phyloP scores from a whole-genome alignment of 2,329 filamentous ascomycete genomes.

The Colletotrichum orbiculare region DNA sequence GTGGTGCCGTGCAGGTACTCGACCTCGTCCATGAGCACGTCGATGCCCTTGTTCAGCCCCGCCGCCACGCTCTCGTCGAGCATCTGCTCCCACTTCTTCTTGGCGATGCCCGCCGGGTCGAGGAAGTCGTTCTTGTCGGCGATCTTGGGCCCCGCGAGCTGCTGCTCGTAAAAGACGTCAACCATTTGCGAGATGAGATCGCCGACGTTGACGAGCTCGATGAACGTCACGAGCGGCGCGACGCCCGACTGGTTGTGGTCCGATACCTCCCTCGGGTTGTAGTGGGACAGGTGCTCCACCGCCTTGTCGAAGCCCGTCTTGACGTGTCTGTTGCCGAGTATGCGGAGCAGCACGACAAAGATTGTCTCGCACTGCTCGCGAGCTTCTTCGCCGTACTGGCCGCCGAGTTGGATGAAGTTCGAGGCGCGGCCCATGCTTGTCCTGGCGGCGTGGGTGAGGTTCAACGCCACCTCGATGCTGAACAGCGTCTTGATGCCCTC shows the following conservation, averaged over 20 bases:
- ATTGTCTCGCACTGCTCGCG: slow-evolving; percentile 90
- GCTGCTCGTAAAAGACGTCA: slow-evolving; percentile 97
- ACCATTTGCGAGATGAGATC: slow-evolving; percentile 99
- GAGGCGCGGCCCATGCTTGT: slow-evolving; percentile 86
- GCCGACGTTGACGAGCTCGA: slow-evolving; percentile 97
- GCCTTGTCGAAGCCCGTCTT: slow-evolving; percentile 95
- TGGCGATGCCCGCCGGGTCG: slow-evolving; percentile 89
- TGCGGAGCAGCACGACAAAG: slow-evolving; percentile 85
- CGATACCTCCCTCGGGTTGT: slow-evolving; percentile 86
- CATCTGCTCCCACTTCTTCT: slow-evolving; percentile 99
- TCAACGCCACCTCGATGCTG: slow-evolving; percentile 93
- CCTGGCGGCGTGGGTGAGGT: slow-evolving; percentile 89
- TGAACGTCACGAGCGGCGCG: slow-evolving; percentile 91
- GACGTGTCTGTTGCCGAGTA: slow-evolving; percentile 87
- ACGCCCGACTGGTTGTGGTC: slow-evolving; percentile 79
- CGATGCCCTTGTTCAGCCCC: slow-evolving; percentile 96
- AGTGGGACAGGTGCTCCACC: slow-evolving; percentile 88
- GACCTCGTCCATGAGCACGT: slow-evolving; percentile 98
- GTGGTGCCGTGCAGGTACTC: slow-evolving; percentile 93
- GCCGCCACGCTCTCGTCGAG: slow-evolving; percentile 96
- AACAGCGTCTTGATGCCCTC: slow-evolving; percentile 96
- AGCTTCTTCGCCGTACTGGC: slow-evolving; percentile 83
- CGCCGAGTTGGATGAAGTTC: slow-evolving; percentile 83
- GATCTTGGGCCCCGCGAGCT: slow-evolving; percentile 83
- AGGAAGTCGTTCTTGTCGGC: slow-evolving; percentile 95